phyloP scores from a whole-genome alignment of 2,329 filamentous ascomycete species.

The Monosporascus sp. region DNA sequence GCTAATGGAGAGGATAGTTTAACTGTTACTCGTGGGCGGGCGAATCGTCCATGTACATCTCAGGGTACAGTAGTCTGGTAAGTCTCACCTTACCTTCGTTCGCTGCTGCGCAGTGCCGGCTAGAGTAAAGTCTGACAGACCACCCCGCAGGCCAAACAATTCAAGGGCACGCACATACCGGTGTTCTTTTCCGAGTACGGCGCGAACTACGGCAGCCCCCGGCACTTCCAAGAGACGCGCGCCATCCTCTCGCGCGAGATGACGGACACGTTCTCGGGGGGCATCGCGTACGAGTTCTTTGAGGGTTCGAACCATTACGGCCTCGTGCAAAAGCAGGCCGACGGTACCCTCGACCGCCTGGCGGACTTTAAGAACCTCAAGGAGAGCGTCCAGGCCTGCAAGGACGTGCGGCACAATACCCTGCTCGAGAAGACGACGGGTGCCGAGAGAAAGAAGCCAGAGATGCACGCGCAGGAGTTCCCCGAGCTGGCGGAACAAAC shows the following conservation, averaged over 20 bases:
- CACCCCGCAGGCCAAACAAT: conserved; percentile 2
- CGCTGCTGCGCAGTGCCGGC: not conserved
- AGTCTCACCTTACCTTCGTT: not conserved
- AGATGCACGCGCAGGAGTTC: not conserved
- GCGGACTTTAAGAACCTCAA: conserved; percentile 10
- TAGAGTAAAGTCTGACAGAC: not conserved
- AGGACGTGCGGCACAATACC: not conserved
- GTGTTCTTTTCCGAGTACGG: conserved; percentile 59
- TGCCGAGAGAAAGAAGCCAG: not conserved
- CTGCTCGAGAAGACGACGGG: not conserved
- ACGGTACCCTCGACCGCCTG: conserved; percentile 1
- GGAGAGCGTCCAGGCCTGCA: not conserved
- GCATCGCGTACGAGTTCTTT: conserved; percentile 58
- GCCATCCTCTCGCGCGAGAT: conserved; percentile 52
- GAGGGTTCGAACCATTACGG: conserved; percentile 41
- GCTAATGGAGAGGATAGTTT: conserved; percentile 5
- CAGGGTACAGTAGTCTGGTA: conserved; percentile 4
- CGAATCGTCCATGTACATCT: not conserved
- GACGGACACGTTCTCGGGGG: conserved; percentile 50
- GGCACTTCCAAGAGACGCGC: conserved; percentile 52
- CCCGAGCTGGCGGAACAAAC: not conserved
- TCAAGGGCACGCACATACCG: conserved; percentile 19
- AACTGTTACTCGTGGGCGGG: conserved; percentile 9
- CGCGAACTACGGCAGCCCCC: conserved; percentile 44
- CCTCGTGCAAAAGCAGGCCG: conserved; percentile 31